phyloP scores from a whole-genome alignment of 2,329 filamentous ascomycete genomes.

The Trichophyton rubrum region DNA sequence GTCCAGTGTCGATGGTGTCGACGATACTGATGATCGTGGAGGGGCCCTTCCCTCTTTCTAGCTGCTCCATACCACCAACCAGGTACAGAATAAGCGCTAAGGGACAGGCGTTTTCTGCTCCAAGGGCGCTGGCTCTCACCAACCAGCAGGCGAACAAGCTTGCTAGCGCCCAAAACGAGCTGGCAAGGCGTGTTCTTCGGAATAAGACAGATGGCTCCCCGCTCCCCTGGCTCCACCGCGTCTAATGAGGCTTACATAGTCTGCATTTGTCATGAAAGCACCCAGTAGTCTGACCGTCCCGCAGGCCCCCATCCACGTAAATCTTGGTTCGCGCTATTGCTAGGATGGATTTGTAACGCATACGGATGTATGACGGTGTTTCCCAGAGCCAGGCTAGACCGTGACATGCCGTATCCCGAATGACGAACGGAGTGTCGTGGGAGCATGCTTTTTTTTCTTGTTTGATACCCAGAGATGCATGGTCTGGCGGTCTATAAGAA shows the following conservation, averaged over 20 bases:
- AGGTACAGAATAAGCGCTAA: background rate
- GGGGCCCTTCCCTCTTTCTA: background rate
- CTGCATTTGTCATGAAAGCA: background rate
- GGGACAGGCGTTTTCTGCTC: background rate
- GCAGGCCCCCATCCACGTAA: background rate
- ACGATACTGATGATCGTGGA: background rate
- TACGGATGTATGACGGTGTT: background rate
- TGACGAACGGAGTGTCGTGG: background rate
- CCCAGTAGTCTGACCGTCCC: background rate
- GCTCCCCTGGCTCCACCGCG: background rate
- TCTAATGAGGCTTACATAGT: background rate
- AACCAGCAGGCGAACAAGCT: background rate
- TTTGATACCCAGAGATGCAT: background rate
- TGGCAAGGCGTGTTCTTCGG: background rate
- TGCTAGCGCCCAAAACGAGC: background rate
- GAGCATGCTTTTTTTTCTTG: background rate
- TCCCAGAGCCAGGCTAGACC: background rate
- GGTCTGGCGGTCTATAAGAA: slow-evolving; percentile 7
- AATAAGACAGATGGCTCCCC: background rate
- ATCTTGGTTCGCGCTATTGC: background rate
- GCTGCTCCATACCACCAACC: background rate
- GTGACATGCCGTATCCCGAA: background rate
- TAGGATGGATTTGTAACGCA: background rate
- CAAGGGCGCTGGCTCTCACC: background rate
- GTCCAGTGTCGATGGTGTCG: background rate